Base-by-base conservation (phyloP, 1,139 yeast species). In the Meyerozyma athensensis region DNA sequence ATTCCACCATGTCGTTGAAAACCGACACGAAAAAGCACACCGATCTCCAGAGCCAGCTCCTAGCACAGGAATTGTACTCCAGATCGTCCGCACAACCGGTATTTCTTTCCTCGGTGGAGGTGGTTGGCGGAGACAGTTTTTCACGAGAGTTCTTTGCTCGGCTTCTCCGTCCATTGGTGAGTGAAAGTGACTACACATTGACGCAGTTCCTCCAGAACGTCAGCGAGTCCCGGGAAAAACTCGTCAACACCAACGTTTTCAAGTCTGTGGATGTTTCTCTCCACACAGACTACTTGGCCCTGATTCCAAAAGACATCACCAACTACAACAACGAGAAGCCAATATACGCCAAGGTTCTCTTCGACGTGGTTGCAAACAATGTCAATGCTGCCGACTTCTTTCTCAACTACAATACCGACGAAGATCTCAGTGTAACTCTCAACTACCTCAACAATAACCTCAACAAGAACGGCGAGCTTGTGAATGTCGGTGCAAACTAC, bases 111-210 rank as follows among this genome's bases (percentile, higher is more conserved):
- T 50, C 62, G 34, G 65, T 76, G 20, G 74, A 74, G 39, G 71
- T 76, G 30, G 52, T 49, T 36, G 81, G 80, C 5, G 79, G 77
- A 12, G 76, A 72, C 34, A 54, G 61, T 6, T 73, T 74, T 48
- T 61, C 74, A 33, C 56, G 61, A 37, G 63, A 64, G 32, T 75
- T 74, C 50, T 73, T 72, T 56, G 53, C 56, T 39, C 73, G 70
- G 46, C 54, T 74, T 30, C 56, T 76, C 37, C 44, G 58, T 2
- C 81, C 81, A 13, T 55, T 76, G 42, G 56, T 70, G 20, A 56
- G 51, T 8, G 52, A 62, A 1, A 61, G 74, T 33, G 79, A 73
- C 50, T 65, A 67, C 40, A 74, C 80, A 1, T 56, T 76, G 34
- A 58, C 54, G 8, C 69, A 70, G 44, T 59, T 77, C 46, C 43